Evolutionary conservation across 768 basidiomycete genomes (phyloP).

Genomic region (Auriscalpium orientale): DNA sequence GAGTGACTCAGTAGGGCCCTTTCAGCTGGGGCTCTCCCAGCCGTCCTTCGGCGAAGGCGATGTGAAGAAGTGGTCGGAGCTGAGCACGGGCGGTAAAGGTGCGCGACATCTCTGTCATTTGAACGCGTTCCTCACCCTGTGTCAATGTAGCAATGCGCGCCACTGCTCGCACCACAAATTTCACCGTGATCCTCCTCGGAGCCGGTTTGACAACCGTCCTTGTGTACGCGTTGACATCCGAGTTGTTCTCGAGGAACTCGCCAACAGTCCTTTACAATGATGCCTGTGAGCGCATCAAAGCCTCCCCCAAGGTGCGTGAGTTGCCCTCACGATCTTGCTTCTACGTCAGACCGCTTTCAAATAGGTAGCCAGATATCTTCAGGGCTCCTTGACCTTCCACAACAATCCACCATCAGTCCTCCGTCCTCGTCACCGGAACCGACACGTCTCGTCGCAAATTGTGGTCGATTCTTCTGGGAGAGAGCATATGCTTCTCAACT

Average conservation of each 20-base stretch:
- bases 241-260: slow-evolving; percentile 83
- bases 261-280: slow-evolving; percentile 73
- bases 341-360: not conserved
- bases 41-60: slow-evolving; percentile 47
- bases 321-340: not conserved
- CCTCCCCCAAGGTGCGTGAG: slow-evolving; percentile 35
- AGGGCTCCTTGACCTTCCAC: slow-evolving; percentile 64
- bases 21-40: slow-evolving; percentile 63
- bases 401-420: slow-evolving; percentile 71
- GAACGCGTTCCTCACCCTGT: not conserved
- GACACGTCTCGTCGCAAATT: slow-evolving; percentile 74
- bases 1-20: slow-evolving; percentile 68
- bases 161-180: slow-evolving; percentile 43
- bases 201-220: slow-evolving; percentile 73
- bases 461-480: slow-evolving; percentile 64
- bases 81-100: slow-evolving; percentile 76
- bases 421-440: slow-evolving; percentile 75
- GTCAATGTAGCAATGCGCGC: slow-evolving; percentile 38
- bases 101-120: not conserved
- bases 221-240: slow-evolving; percentile 72
- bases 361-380: slow-evolving; percentile 65
- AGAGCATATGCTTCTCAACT: slow-evolving; percentile 80
- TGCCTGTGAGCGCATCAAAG: slow-evolving; percentile 43
- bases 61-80: slow-evolving; percentile 71
- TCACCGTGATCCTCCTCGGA: slow-evolving; percentile 59